These are phyloP conservation scores for Sarocladium oryzae DNA, from an alignment of 2,329 filamentous ascomycete species.

Conservation along the genomic window DNA sequence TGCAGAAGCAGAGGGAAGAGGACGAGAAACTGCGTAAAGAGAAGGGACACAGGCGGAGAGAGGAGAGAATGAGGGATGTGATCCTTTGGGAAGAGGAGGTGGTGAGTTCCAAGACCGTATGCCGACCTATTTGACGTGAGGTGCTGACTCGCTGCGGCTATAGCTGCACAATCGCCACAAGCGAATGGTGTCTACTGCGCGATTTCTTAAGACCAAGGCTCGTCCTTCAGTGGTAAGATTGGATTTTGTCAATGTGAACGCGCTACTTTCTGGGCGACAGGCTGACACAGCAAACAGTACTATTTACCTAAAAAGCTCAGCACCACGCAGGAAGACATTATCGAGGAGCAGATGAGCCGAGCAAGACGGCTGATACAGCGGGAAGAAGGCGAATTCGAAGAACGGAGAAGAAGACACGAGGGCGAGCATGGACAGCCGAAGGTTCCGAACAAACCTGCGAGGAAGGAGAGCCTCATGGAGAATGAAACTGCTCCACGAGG, in stretches of 20 bases:
- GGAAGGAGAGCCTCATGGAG: background rate
- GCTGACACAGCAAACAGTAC: constrained; percentile 48
- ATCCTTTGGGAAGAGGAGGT: constrained; percentile 67
- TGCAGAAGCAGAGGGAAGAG: constrained; percentile 65
- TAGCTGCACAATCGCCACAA: constrained; percentile 71
- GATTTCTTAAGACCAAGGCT: constrained; percentile 64
- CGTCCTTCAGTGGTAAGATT: constrained; percentile 66
- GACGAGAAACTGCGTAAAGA: constrained; percentile 61
- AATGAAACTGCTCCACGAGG: background rate
- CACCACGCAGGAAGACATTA: constrained; percentile 59
- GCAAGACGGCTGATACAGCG: constrained; percentile 55
- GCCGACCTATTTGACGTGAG: background rate
- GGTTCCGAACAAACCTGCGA: background rate
- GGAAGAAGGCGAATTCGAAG: constrained; percentile 59
- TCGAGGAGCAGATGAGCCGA: constrained; percentile 64
- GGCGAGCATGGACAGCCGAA: constrained; percentile 2
- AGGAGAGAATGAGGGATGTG: constrained; percentile 61
- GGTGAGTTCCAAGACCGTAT: constrained; percentile 43
- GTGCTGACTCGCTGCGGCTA: constrained; percentile 15
- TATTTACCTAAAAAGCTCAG: constrained; percentile 79
- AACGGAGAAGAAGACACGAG: constrained; percentile 14
- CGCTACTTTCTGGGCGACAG: background rate
- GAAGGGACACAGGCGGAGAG: constrained; percentile 55
- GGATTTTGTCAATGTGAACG: background rate
- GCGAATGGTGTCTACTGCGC: constrained; percentile 64